phyloP scores from a whole-genome alignment of 176 grass and related monocot genomes.

The Triticum urartu region DNA sequence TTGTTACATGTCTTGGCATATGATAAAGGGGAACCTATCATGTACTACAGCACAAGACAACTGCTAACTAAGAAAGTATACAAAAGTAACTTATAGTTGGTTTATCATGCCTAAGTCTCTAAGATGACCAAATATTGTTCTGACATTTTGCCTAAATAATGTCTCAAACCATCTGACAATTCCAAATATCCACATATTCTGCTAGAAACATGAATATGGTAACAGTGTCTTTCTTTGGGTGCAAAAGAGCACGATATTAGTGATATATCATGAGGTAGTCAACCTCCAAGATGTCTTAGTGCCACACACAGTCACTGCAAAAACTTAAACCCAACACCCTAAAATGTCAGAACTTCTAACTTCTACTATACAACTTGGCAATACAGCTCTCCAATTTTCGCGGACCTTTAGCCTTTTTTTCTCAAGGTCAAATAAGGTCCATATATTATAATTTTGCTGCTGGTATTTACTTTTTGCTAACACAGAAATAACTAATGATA shows the following conservation, averaged over 20 bases:
- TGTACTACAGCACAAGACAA: not conserved
- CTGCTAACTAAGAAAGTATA: not conserved
- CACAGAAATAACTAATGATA: not conserved
- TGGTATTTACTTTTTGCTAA: not conserved
- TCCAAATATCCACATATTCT: not conserved
- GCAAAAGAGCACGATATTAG: not conserved
- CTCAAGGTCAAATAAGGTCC: not conserved
- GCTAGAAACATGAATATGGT: not conserved
- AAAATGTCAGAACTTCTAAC: not conserved
- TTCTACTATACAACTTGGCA: not conserved
- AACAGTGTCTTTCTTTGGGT: not conserved
- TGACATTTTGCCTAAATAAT: not conserved
- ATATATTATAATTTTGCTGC: not conserved
- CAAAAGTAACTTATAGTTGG: not conserved
- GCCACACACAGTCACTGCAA: not conserved
- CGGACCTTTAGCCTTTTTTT: not conserved
- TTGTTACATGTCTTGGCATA: conserved; percentile 5
- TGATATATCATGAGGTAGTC: not conserved
- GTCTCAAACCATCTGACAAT: not conserved
- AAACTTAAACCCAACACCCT: not conserved
- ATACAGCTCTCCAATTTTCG: not conserved
- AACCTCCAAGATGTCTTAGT: not conserved
- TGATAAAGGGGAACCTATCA: not conserved
- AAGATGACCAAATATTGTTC: conserved; percentile 13
- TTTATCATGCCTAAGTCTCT: not conserved